Conservation (phyloP, 169 alveolate genomes). For the Theileria sp. region DNA sequence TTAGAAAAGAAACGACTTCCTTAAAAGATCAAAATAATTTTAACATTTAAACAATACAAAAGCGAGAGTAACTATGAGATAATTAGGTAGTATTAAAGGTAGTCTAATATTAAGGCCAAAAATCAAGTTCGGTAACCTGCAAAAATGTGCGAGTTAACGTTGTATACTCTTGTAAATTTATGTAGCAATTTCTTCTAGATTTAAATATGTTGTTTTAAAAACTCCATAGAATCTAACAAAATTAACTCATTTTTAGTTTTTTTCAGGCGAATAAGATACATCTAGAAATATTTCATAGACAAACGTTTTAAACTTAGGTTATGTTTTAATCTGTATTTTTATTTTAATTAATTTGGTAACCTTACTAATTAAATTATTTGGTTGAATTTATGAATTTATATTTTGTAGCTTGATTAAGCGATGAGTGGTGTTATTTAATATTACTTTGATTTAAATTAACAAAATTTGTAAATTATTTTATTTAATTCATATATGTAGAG, state of each 20-base stretch:
- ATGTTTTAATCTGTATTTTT: background rate
- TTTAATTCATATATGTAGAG: background rate
- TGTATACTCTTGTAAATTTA: background rate
- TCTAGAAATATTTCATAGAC: background rate
- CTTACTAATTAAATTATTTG: no score
- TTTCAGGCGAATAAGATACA: background rate
- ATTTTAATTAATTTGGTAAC: no score
- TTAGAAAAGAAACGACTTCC: background rate
- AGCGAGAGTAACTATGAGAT: background rate
- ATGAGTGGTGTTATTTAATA: background rate
- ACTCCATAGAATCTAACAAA: background rate
- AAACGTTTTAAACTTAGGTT: background rate
- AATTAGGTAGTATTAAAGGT: background rate
- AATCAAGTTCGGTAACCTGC: background rate
- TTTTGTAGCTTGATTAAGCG: background rate
- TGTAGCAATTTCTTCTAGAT: background rate
- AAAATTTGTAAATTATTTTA: no score
- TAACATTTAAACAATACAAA: background rate
- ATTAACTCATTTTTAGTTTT: background rate
- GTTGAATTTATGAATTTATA: background rate
- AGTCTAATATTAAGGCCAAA: background rate
- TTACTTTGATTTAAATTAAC: no score
- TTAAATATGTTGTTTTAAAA: background rate
- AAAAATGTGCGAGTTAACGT: conserved; percentile 12
- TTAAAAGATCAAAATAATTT: no score